phyloP scores from a whole-genome alignment of 345 rosid species.

The Moricandia moricandioides region DNA sequence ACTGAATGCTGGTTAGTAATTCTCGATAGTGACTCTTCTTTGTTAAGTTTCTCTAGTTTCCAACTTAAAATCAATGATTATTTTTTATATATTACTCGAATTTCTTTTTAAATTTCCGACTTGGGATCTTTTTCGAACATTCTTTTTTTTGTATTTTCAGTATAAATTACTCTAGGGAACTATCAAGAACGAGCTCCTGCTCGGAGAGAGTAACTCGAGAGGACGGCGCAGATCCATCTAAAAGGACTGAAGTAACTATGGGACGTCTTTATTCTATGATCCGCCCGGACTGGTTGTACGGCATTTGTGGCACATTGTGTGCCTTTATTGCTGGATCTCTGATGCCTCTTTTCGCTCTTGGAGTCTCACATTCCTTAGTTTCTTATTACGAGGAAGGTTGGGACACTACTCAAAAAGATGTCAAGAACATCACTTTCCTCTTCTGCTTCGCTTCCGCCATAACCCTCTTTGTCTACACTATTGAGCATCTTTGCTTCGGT shows the following conservation, averaged over 20 bases:
- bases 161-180: conserved; percentile 55
- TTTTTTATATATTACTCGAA: no score
- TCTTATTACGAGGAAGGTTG: conserved; percentile 67
- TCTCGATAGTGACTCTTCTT: no score
- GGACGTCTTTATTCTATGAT: conserved; percentile 76
- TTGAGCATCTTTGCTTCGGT: conserved; percentile 72
- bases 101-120: neutral
- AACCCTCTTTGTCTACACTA: conserved; percentile 59
- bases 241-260: conserved; percentile 45
- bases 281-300: conserved; percentile 83
- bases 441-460: conserved; percentile 68
- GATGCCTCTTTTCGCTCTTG: conserved; percentile 98
- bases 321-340: conserved; percentile 84
- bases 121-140: neutral
- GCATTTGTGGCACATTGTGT: conserved; percentile 58
- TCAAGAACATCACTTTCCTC: conserved; percentile 68
- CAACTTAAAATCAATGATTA: neutral
- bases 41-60: neutral
- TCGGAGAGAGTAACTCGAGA: conserved; percentile 56
- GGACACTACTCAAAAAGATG: conserved; percentile 68
- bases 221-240: conserved; percentile 47
- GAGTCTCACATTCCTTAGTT: conserved; percentile 90
- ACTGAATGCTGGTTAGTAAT: no score
- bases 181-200: conserved; percentile 68
- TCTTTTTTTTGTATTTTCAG: conserved; percentile 30